Base-by-base conservation (phyloP, 23 red algal genomes). In the Agarophyton chilense region DNA sequence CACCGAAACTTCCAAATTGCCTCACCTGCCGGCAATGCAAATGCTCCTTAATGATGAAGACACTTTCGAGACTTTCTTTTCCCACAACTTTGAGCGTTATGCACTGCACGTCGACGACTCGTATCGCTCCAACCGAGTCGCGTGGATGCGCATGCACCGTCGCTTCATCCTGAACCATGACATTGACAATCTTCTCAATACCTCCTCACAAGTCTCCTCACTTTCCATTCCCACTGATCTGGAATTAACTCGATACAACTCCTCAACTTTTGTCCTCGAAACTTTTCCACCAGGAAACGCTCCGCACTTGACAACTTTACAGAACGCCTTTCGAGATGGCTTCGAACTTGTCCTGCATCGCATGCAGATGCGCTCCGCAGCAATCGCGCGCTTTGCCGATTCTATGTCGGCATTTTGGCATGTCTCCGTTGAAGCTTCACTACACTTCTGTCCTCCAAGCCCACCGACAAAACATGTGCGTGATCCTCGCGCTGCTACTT, bases 11-110 rank as follows among this genome's bases (percentile, higher is more conserved):
- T 31, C 68, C 10, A 43, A 33, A 49, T 21, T 18, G 13, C 78
- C 53, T 8, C 57, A 42, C 40, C 57, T 56, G 10, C 79, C 54
- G 49, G 55, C 57, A 66, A 83, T 83, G 40, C 28, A 63, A 32
- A 52, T 72, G 28, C 82, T 87, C 46, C 82, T 87, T 10, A 47
- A 65, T 34, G 55, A 58, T 42, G 50, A 58, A 34, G 79, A 83
- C 55, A 83, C 79, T 2, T 61, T 43, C 49, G 82, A 87, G 33
- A 73, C 82, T 45, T 87, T 87, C 62, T 87, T 87, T 45, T 58
- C 39, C 17, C 38, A 58, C 21, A 54, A 72, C 33, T 87, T 87
- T 56, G 62, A 87, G 61, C 82, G 38, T 65, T 36, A 58, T 50
- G 41, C 38, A 13, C 29, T 71, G 41, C 61, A 87, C 44, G 49